A percentile compares a stretch with the other conserved stretches of the same genome.
Evolutionary conservation across 192 early-diverging fungal genomes (phyloP).

Genomic region (Backusella luteola): DNA sequence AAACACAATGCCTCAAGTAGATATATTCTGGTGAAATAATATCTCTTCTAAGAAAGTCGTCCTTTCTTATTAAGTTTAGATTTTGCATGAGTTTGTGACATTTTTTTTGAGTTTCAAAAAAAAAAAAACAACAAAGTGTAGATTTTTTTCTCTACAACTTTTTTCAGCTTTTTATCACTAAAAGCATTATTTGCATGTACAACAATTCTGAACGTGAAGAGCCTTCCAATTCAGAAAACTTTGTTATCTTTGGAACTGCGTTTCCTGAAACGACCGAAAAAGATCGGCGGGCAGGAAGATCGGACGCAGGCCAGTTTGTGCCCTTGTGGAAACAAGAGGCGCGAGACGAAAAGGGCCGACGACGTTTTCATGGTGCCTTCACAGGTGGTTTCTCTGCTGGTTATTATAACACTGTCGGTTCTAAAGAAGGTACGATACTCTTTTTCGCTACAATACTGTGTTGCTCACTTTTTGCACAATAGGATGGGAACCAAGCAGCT

Average conservation of each 20-base stretch:
- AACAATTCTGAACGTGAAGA: not conserved
- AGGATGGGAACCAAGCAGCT: conserved; percentile 79
- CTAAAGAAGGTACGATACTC: conserved; percentile 78
- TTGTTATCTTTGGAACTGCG: conserved; percentile 42
- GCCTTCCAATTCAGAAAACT: conserved; percentile 23
- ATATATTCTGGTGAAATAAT: too few relatives aligned
- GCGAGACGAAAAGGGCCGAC: conserved; percentile 67
- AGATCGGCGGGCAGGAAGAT: conserved; percentile 12
- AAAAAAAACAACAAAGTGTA: not conserved
- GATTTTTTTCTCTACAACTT: not conserved
- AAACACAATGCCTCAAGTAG: too few relatives aligned
- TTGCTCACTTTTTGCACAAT: not conserved
- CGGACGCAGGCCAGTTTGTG: conserved; percentile 42
- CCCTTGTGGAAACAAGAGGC: conserved; percentile 53
- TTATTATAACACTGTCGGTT: conserved; percentile 94
- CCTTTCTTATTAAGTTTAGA: too few relatives aligned
- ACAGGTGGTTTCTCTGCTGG: conserved; percentile 94
- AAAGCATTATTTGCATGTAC: not conserved
- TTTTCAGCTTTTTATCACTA: not conserved
- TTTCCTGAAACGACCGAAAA: conserved; percentile 39
- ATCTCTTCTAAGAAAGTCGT: too few relatives aligned
- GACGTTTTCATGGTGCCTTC: conserved; percentile 89
- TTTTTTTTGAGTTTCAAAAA: too few relatives aligned
- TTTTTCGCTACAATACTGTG: not conserved
- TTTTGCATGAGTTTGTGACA: too few relatives aligned